phyloP scores from a whole-genome alignment of 176 grass and related monocot species.

The Triticum monococcum region DNA sequence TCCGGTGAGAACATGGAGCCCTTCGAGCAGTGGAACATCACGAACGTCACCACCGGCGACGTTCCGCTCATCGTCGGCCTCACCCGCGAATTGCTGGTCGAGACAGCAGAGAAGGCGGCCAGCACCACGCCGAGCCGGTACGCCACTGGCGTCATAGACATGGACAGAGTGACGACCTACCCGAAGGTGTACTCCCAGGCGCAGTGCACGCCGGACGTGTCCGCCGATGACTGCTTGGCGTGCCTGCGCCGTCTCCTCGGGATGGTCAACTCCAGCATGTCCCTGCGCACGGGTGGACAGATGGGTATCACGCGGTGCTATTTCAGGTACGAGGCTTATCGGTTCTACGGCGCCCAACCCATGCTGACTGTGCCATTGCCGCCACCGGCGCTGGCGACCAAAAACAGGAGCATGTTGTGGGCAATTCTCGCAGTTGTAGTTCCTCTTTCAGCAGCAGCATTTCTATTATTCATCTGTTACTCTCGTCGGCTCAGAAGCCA shows the following conservation, averaged over 20 bases:
- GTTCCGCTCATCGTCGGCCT: too few relatives aligned
- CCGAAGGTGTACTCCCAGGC: neutral
- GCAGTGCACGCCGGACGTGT: slow-evolving; percentile 19
- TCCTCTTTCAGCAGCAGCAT: neutral
- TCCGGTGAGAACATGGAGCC: neutral
- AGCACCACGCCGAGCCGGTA: too few relatives aligned
- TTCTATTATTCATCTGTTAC: slow-evolving; percentile 20
- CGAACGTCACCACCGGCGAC: too few relatives aligned
- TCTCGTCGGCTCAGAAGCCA: neutral
- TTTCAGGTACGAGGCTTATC: neutral
- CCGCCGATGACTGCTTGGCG: neutral
- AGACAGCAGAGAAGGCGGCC: too few relatives aligned
- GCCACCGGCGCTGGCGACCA: neutral
- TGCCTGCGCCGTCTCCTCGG: neutral
- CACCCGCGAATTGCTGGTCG: too few relatives aligned
- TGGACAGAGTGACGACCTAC: neutral
- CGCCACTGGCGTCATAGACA: too few relatives aligned
- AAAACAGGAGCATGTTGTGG: slow-evolving; percentile 8
- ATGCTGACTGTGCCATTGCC: neutral
- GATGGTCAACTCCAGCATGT: neutral
- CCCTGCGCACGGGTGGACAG: neutral
- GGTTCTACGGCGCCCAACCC: neutral
- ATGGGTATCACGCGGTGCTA: neutral
- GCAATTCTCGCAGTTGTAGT: neutral
- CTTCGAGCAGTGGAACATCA: too few relatives aligned